Conservation (phyloP, 2,329 filamentous ascomycete species). For the Scolecobasidium constrictum region DNA sequence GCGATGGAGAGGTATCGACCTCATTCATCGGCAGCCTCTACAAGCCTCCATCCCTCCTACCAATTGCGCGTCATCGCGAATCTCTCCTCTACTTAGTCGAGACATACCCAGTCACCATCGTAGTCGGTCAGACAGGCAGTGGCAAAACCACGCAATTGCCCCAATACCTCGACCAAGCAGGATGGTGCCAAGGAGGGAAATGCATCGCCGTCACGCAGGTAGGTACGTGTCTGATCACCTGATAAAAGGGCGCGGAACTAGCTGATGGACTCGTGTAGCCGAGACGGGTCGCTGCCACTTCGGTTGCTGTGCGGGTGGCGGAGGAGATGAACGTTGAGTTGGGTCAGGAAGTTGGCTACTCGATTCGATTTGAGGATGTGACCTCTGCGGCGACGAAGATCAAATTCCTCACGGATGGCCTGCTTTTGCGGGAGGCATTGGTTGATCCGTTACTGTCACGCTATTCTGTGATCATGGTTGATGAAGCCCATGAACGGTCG, state of each 20-base stretch:
- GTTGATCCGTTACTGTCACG: constrained; percentile 83
- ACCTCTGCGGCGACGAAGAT: constrained; percentile 78
- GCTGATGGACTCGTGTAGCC: constrained; percentile 45
- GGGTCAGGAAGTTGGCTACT: constrained; percentile 80
- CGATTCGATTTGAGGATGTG: constrained; percentile 82
- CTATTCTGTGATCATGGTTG: constrained; percentile 95
- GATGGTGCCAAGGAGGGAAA: constrained; percentile 80
- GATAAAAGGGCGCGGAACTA: constrained; percentile 3
- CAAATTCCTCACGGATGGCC: constrained; percentile 90
- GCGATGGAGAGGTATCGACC: constrained; percentile 1
- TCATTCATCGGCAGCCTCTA: constrained; percentile 51
- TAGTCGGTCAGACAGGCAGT: constrained; percentile 88
- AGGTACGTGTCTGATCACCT: constrained; percentile 24
- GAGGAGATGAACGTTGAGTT: constrained; percentile 79
- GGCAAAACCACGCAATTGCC: constrained; percentile 95
- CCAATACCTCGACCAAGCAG: constrained; percentile 76
- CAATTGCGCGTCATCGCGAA: constrained; percentile 74
- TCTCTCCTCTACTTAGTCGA: constrained; percentile 79
- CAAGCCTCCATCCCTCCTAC: constrained; percentile 72
- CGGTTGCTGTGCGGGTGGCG: constrained; percentile 77
- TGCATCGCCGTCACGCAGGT: constrained; percentile 85
- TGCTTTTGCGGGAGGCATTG: constrained; percentile 82
- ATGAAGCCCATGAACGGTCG: constrained; percentile 91
- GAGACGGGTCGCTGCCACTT: constrained; percentile 79
- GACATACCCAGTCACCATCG: constrained; percentile 70